Percentiles rank a stretch among this genome's conserved stretches.
These are phyloP conservation scores for Fusarium anguioides DNA, from an alignment of 2,329 filamentous ascomycete genomes.

Conservation along the genomic window DNA sequence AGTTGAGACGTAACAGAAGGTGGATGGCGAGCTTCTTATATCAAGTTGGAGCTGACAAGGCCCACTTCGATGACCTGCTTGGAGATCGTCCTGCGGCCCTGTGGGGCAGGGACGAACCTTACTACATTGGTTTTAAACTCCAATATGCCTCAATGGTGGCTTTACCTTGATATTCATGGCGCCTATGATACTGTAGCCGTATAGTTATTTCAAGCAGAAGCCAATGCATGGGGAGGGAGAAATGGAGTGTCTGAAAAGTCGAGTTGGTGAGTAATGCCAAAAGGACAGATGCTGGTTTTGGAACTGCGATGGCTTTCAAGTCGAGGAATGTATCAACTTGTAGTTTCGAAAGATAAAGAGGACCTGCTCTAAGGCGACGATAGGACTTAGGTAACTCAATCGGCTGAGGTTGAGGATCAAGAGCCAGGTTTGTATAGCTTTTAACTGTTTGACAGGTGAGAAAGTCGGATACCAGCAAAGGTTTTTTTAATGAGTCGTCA, in stretches of 20 bases:
- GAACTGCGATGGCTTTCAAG: not conserved
- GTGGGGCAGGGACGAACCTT: slow-evolving; percentile 21
- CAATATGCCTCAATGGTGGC: not conserved
- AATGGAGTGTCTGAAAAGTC: not conserved
- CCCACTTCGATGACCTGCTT: slow-evolving; percentile 3
- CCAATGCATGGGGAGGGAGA: not conserved
- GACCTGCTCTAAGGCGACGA: not conserved
- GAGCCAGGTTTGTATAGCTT: not conserved
- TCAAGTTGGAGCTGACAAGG: not conserved
- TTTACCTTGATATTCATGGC: not conserved
- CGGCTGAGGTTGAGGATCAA: not conserved
- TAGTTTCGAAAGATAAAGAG: not conserved
- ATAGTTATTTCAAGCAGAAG: not conserved
- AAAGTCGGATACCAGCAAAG: not conserved
- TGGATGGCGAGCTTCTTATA: slow-evolving; percentile 24
- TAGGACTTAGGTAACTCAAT: not conserved
- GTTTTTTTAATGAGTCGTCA: slow-evolving; percentile 6
- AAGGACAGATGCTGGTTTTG: not conserved
- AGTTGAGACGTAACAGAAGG: not conserved
- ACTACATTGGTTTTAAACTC: not conserved
- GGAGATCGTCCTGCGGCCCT: slow-evolving; percentile 1
- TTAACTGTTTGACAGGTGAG: not conserved
- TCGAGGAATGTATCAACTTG: not conserved
- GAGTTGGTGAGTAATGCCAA: not conserved
- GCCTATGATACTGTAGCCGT: not conserved